Conservation (phyloP, 2,329 filamentous ascomycete species). For the Aspergillus aculeatinus region DNA sequence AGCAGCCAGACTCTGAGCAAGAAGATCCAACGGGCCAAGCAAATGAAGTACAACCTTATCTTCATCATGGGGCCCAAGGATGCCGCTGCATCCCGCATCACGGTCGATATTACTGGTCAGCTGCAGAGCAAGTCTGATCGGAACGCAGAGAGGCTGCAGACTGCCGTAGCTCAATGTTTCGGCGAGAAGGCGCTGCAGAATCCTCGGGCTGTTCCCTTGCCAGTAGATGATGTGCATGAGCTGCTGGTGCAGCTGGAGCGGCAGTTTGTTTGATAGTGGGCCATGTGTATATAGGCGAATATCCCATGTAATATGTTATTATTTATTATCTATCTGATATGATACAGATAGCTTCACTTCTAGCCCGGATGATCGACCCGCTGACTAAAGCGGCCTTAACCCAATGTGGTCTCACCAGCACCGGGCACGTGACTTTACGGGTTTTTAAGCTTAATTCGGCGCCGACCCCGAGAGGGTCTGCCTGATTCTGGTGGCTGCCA, state of each 20-base stretch:
- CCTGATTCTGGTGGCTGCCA: slow-evolving; percentile 5
- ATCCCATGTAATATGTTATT: slow-evolving; percentile 1
- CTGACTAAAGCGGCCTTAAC: not conserved
- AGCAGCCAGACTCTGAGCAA: slow-evolving; percentile 62
- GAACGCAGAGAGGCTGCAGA: slow-evolving; percentile 27
- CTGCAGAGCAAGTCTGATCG: slow-evolving; percentile 42
- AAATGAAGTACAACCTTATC: slow-evolving; percentile 70
- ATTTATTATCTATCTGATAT: too few species aligned
- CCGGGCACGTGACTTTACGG: not conserved
- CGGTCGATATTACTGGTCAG: slow-evolving; percentile 43
- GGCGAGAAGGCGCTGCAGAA: slow-evolving; percentile 32
- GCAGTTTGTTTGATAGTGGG: slow-evolving; percentile 36
- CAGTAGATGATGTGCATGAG: slow-evolving; percentile 38
- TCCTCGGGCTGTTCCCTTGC: slow-evolving; percentile 37
- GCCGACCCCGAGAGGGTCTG: slow-evolving; percentile 2
- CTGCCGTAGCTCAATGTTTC: slow-evolving; percentile 26
- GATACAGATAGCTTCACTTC: not conserved
- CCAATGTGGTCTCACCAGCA: not conserved
- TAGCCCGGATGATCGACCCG: not conserved
- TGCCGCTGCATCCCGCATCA: slow-evolving; percentile 57
- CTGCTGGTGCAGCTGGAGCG: slow-evolving; percentile 40
- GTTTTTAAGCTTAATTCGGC: slow-evolving; percentile 10
- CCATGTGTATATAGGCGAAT: not conserved
- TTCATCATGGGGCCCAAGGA: slow-evolving; percentile 70
- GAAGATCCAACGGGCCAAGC: slow-evolving; percentile 71